phyloP scores from a whole-genome alignment of 139 green algal species.

The Chlamydomonas applanata region DNA sequence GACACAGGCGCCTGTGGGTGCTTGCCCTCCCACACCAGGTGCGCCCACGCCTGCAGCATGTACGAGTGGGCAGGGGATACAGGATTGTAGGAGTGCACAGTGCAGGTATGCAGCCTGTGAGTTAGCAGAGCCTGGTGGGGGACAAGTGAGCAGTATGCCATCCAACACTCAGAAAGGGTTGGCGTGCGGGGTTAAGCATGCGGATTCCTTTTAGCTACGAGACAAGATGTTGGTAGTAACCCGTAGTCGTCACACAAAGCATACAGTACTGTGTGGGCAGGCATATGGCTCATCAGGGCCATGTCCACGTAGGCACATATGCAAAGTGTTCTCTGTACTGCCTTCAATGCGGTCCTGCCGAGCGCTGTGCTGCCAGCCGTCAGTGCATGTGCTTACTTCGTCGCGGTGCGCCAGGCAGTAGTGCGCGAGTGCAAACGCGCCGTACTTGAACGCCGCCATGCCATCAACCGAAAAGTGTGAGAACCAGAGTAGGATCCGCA shows the following conservation, averaged over 20 bases:
- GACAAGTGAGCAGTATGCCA: too few relatives aligned
- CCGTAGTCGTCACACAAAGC: not conserved
- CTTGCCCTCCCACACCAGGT: conserved; percentile 68
- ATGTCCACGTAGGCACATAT: not conserved
- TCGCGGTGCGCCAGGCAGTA: conserved; percentile 58
- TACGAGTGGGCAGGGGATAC: not conserved
- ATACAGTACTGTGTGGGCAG: not conserved
- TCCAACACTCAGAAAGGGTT: too few relatives aligned
- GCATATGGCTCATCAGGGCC: not conserved
- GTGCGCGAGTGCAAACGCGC: conserved; percentile 55
- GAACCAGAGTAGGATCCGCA: conserved; percentile 54
- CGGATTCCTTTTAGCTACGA: too few relatives aligned
- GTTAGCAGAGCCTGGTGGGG: too few relatives aligned
- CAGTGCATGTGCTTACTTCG: conserved; percentile 32
- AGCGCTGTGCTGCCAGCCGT: not conserved
- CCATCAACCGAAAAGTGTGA: conserved; percentile 52
- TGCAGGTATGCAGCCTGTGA: too few relatives aligned
- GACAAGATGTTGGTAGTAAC: too few relatives aligned
- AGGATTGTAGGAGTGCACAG: not conserved
- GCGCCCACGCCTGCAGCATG: conserved; percentile 47
- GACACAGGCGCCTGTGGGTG: conserved; percentile 72
- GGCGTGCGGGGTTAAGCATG: too few relatives aligned
- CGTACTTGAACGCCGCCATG: conserved; percentile 53
- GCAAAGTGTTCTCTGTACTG: not conserved
- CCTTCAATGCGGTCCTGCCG: not conserved